Base-by-base conservation (phyloP, 148 eudicot species). In the Silene latifolia region DNA sequence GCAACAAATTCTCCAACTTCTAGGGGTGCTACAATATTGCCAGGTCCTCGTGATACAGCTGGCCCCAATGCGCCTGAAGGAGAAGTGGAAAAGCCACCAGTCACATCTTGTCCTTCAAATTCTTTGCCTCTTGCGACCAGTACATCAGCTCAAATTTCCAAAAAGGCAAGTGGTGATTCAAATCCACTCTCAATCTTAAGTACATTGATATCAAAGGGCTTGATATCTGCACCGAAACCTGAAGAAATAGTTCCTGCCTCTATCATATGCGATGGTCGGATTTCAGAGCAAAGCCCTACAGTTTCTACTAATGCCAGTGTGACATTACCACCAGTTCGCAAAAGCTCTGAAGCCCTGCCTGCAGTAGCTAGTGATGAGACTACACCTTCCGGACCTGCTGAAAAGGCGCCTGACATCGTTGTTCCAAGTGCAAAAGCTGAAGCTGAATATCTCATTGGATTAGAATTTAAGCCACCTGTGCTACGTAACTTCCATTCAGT, bases 161-260 rank as follows among this genome's bases (percentile, higher is more conserved):
- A 75, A 67, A 58, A 54, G 32, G 77, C 65, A 64, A 78, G 79
- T 77, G 72, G 82, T 63, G 69, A 76, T 47, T 77, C 93, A 64
- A 81, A 82, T 79, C 89, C 89, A 20, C 84, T 90, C 73, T 87
- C 97, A 18, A 89, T 95, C 59, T 82, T 95, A 67, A 90, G 85
- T 79, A 73, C 98, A 67, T 85, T 95, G 84, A 83, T 95, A 69
- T 88, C 91, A 11, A 92, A 87, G 76, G 98, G 98, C 60, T 83
- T 95, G 82, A 88, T 95, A 75, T 78, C 91, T 82, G 82, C 93
- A 23, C 83, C 98, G 9, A 86, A 85, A 65, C 71, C 82, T 25
- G 90, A 94, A 79, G 72, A 88, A 74, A 13, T 69, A 1, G 19
- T 79, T 64, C 74, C 84, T 53, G 65, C 63, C 66, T n/a, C 84